Percentiles rank a stretch among this genome's conserved stretches.
Conservation (phyloP, 768 basidiomycete species). For the Lactifluus echinatus region DNA sequence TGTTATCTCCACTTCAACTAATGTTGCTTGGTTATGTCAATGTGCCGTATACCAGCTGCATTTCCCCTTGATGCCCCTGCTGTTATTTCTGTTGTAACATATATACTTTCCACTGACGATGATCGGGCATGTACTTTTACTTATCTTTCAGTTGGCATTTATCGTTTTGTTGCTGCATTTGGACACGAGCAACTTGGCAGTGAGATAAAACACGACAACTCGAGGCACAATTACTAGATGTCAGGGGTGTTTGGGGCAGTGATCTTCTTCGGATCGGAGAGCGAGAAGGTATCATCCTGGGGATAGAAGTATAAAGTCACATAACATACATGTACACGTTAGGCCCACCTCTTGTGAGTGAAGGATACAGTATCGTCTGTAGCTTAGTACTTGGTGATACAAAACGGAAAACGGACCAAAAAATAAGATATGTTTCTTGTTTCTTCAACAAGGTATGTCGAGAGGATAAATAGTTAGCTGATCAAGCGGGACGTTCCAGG, state of each 20-base stretch:
- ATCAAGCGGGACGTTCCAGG: background rate
- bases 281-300: background rate
- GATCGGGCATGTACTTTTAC: constrained; percentile 2
- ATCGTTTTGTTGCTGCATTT: background rate
- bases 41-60: constrained; percentile 3
- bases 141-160: constrained; percentile 6
- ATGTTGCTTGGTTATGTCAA: background rate
- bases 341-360: too few species aligned
- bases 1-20: background rate
- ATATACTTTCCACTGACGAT: background rate
- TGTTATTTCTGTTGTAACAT: background rate
- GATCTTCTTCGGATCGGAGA: background rate
- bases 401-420: background rate
- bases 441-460: too few species aligned
- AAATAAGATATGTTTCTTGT: background rate
- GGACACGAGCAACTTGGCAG: constrained; percentile 1
- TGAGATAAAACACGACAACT: background rate
- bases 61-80: background rate
- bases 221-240: background rate
- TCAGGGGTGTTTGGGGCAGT: background rate
- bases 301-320: background rate
- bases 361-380: too few species aligned
- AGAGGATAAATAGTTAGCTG: background rate
- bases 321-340: too few species aligned
- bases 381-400: too few species aligned